Evolutionary conservation across 2,329 filamentous ascomycete genomes (phyloP).

Genomic region (Tolypocladium cylindrosporum): DNA sequence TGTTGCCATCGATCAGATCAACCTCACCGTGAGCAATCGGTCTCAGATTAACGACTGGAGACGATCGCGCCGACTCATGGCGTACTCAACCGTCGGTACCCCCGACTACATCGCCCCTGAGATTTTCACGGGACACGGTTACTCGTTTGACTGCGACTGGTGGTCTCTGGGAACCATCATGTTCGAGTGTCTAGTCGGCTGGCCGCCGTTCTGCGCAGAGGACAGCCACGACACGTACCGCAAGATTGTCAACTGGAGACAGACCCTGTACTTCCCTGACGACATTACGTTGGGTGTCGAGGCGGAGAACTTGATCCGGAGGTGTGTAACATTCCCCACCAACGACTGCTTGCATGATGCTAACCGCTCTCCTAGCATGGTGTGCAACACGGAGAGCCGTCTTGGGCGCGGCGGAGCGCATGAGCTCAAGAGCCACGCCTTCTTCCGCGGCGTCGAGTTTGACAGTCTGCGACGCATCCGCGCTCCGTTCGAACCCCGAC

Average conservation of each 20-base stretch:
- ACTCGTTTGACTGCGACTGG: conserved; percentile 97
- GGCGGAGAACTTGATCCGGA: conserved; percentile 85
- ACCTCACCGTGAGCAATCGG: conserved; percentile 94
- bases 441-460: conserved; percentile 96
- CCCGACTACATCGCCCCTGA: conserved; percentile 98
- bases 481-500: conserved; percentile 88
- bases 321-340: conserved; percentile 43
- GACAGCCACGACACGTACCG: conserved; percentile 96
- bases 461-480: conserved; percentile 85
- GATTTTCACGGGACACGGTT: conserved; percentile 94
- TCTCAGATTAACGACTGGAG: conserved; percentile 98
- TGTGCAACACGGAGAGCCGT: conserved; percentile 88
- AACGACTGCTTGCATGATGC: background rate
- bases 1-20: conserved; percentile 94
- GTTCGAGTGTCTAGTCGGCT: conserved; percentile 98
- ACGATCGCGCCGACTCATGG: conserved; percentile 88
- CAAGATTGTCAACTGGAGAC: conserved; percentile 98
- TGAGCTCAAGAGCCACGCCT: conserved; percentile 88
- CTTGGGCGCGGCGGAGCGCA: conserved; percentile 78
- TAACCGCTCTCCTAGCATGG: conserved; percentile 50
- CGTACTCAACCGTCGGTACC: conserved; percentile 95
- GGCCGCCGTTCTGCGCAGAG: conserved; percentile 98
- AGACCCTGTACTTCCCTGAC: conserved; percentile 91
- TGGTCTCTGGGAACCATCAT: conserved; percentile 98
- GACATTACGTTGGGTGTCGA: conserved; percentile 83